Conservation (phyloP, 768 basidiomycete species). For the Dentipellis fragilis region DNA sequence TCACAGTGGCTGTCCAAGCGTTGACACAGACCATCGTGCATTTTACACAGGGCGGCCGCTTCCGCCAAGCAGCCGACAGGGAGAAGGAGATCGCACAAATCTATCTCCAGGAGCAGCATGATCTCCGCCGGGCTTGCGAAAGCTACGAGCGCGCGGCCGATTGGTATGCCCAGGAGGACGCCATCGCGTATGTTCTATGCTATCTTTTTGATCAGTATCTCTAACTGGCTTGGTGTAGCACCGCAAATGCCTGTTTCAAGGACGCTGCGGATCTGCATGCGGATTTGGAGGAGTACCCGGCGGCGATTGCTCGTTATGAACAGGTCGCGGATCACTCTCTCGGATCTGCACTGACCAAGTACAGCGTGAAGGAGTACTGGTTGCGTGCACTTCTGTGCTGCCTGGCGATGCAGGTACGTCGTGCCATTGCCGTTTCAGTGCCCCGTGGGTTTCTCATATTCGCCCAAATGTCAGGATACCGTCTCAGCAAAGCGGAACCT, state of each 20-base stretch:
- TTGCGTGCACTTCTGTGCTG: slow-evolving; percentile 79
- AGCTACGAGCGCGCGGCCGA: slow-evolving; percentile 88
- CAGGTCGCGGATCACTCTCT: slow-evolving; percentile 83
- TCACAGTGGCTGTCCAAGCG: slow-evolving; percentile 79
- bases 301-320: slow-evolving; percentile 84
- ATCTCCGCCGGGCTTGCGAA: slow-evolving; percentile 81
- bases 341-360: slow-evolving; percentile 80
- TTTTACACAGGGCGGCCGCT: slow-evolving; percentile 77
- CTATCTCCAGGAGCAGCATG: slow-evolving; percentile 72
- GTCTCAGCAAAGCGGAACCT: slow-evolving; percentile 77
- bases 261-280: slow-evolving; percentile 94
- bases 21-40: slow-evolving; percentile 76
- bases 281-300: slow-evolving; percentile 74
- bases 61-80: slow-evolving; percentile 94
- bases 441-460: neutral
- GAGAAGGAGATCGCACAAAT: slow-evolving; percentile 97
- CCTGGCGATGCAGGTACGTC: slow-evolving; percentile 72
- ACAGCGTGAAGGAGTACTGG: slow-evolving; percentile 98
- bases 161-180: slow-evolving; percentile 98
- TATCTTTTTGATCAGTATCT: neutral
- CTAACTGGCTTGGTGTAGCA: slow-evolving; percentile 37
- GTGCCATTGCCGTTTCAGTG: neutral
- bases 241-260: slow-evolving; percentile 92
- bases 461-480: slow-evolving; percentile 49
- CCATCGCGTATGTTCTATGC: slow-evolving; percentile 64